Evolutionary conservation across 2,329 filamentous ascomycete genomes (phyloP), one percentile per base, ranked within the genome.

Genomic region (Aspergillus versicolor): DNA sequence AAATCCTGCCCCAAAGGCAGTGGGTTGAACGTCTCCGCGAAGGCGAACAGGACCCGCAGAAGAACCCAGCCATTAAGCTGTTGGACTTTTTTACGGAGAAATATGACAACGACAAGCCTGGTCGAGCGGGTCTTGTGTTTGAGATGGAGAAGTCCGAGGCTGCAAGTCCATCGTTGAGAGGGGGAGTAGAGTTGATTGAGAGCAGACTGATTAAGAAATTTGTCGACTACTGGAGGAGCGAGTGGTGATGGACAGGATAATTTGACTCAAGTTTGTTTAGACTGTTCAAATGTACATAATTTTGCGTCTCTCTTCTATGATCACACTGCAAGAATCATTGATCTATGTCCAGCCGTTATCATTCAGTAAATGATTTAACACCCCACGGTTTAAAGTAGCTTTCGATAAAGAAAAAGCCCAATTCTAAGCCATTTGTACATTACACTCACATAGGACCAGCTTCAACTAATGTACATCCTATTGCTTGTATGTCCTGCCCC

Each of bases 21-120:
- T 75, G 74, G 74, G 43, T 76, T n/a, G 57, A 53, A 22, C 64
- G 64, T 34, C 56, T 76, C 11, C 72, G 77, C 1, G 71, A 69
- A 1, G 77, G 77, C 4, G 78, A 83, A 42, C 75, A 73, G 11
- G 79, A 85, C 64, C 77, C 80, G 0, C 57, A 73, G 27, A 71
- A 64, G 27, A 84, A 84, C 59, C 81, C 82, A 2, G 77, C 79
- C 1, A 74, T 82, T 61, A 83, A 83, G 66, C 70, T 84, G 0
- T 56, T 83, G 2, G 81, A 82, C 46, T 84, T 81, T 68, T 84
- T 83, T 61, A 65, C 70, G 8, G 71, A 72, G 0, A 84, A 83
- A 61, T 84, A 84, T 57, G 77, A 54, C 4, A 56, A 59, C 13
- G 56, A 54, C 6, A 21, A 42, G 4, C 13, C 22, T 2, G 40